A percentile compares a stretch with the other conserved stretches of the same genome.
These are phyloP conservation scores for Thelephora ganbajun DNA, from an alignment of 768 basidiomycete genomes.

Conservation along the genomic window DNA sequence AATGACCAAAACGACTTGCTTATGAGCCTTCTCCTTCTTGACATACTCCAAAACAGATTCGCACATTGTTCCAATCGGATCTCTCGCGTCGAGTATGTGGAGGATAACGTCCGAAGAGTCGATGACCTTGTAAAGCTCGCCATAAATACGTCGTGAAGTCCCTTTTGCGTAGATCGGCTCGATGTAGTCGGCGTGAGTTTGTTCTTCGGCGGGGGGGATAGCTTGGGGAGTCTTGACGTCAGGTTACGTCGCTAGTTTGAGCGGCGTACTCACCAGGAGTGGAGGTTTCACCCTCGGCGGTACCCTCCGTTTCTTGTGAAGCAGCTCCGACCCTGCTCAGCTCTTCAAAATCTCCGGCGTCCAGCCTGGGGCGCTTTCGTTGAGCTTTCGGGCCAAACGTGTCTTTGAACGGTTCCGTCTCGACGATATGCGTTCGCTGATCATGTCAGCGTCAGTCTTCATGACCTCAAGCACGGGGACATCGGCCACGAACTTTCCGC, in stretches of 20 bases:
- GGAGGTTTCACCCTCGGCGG: conserved; percentile 22
- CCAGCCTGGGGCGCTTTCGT: conserved; percentile 76
- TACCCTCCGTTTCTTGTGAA: conserved; percentile 34
- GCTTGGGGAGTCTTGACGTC: conserved; percentile 12
- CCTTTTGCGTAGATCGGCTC: conserved; percentile 94
- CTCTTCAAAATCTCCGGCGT: conserved; percentile 88
- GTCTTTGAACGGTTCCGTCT: conserved; percentile 87
- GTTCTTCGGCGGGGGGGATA: conserved; percentile 29
- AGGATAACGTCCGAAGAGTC: conserved; percentile 96
- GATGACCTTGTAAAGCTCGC: conserved; percentile 97
- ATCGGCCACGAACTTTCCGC: conserved; percentile 43
- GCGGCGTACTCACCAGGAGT: conserved; percentile 28
- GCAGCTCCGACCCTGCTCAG: conserved; percentile 52
- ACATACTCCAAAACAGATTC: conserved; percentile 87
- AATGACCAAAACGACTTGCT: conserved; percentile 90
- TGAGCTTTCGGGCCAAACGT: conserved; percentile 96
- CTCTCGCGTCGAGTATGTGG: conserved; percentile 90
- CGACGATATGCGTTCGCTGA: conserved; percentile 85
- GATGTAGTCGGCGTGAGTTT: conserved; percentile 64
- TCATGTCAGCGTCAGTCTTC: background rate
- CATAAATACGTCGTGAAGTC: conserved; percentile 90
- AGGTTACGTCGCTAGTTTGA: conserved; percentile 5
- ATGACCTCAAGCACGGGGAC: background rate
- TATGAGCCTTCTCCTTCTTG: conserved; percentile 92
- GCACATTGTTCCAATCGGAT: conserved; percentile 91